Base-by-base conservation (phyloP, 1,139 yeast genomes). In the Pichiaceae sp. region DNA sequence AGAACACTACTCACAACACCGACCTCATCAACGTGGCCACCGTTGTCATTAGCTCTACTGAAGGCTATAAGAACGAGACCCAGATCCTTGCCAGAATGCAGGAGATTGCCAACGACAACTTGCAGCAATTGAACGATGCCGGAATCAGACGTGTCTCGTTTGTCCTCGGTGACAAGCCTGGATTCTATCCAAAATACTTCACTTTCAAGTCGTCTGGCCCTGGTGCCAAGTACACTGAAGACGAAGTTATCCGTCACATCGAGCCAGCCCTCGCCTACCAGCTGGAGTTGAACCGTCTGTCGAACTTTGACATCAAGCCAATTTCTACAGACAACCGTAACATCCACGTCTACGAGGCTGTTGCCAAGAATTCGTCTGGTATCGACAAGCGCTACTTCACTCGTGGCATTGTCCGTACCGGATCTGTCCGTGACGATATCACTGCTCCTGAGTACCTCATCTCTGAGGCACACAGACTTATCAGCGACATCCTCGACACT, bases 201-300 rank as follows among this genome's bases (percentile, higher is more conserved):
- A 91, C 98, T 30, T 93, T 84, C 72, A 84, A 85, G 53, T 43
- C 50, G 15, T 26, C 48, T 14, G 31, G 40, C 2, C 36, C 42
- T 21, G 95, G 93, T 43, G 95, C 95, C 36, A 73, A 72, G 29
- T 91, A 83, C 60, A 51, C 52, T 31, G 93, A 82, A 63, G 95
- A 91, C 65, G 77, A 81, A 64, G 89, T 89, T 27, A 85, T 91
- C 59, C 89, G 98, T 68, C 96, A 91, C 58, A 86, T 91, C 54
- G 98, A 91, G 63, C 98, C 98, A 24, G 96, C 98, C 32, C 71
- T 91, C 54, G 98, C 98, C 39, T 91, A 80, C 82, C 98, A 91
- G 68, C 73, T 91, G 53, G 98, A 91, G 65, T 72, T 91, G 49
- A 94, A 87, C 54, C 79, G 97, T 67, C 72, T 91, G 63, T 85